Conservation (phyloP, 2,329 filamentous ascomycete species). For the Cephalotrichum gorgonifer region DNA sequence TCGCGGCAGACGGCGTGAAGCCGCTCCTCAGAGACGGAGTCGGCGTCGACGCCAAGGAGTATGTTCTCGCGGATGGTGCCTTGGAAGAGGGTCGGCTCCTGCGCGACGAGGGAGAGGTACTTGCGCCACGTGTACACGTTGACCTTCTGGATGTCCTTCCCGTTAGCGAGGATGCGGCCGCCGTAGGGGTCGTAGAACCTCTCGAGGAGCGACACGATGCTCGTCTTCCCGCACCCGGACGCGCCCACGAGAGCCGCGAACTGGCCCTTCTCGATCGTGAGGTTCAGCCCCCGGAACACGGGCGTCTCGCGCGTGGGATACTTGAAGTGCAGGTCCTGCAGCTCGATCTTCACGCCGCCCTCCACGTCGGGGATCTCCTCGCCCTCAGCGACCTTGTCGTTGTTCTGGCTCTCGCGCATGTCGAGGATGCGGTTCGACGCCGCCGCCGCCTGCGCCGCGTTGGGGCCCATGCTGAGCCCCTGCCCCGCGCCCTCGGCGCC, state of each 20-base stretch:
- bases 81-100: slow-evolving; percentile 65
- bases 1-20: slow-evolving; percentile 44
- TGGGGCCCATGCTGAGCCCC: slow-evolving; percentile 57
- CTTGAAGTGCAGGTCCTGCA: slow-evolving; percentile 46
- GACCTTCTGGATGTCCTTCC: slow-evolving; percentile 44
- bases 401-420: slow-evolving; percentile 32
- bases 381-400: slow-evolving; percentile 17
- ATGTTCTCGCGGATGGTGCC: slow-evolving; percentile 22
- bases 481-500: slow-evolving; percentile 58
- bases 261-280: slow-evolving; percentile 57
- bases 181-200: slow-evolving; percentile 59
- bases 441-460: slow-evolving; percentile 46
- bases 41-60: slow-evolving; percentile 40
- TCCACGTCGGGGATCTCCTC: slow-evolving; percentile 31
- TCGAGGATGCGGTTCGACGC: slow-evolving; percentile 50
- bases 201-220: slow-evolving; percentile 55
- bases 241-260: slow-evolving; percentile 62
- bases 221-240: slow-evolving; percentile 64
- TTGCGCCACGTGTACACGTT: slow-evolving; percentile 53
- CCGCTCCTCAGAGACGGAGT: slow-evolving; percentile 37
- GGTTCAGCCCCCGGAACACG: slow-evolving; percentile 49
- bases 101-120: slow-evolving; percentile 59
- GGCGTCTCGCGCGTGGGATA: slow-evolving; percentile 48
- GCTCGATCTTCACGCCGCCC: slow-evolving; percentile 44
- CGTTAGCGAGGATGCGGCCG: slow-evolving; percentile 57